A percentile compares a stretch with the other conserved stretches of the same genome.
phyloP scores from a whole-genome alignment of 2,329 filamentous ascomycete species.

The Apiospora aurea region DNA sequence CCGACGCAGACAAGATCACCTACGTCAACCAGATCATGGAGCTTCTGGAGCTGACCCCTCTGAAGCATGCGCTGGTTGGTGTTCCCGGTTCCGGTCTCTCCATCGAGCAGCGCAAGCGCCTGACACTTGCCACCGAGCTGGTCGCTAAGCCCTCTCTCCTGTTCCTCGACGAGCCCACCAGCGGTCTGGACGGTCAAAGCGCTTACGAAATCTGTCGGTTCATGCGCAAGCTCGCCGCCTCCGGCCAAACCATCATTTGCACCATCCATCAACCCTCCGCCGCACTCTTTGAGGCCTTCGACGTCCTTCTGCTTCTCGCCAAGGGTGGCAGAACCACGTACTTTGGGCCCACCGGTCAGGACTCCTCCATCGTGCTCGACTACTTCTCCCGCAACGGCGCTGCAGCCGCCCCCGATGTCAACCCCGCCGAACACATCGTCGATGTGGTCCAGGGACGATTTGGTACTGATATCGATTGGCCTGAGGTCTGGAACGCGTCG shows the following conservation, averaged over 20 bases:
- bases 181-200: constrained; percentile 71
- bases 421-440: constrained; percentile 58
- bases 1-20: constrained; percentile 66
- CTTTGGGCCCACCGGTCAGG: constrained; percentile 69
- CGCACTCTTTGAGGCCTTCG: constrained; percentile 74
- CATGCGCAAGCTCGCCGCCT: constrained; percentile 67
- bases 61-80: constrained; percentile 70
- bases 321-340: constrained; percentile 76
- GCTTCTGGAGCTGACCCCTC: constrained; percentile 67
- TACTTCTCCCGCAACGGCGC: constrained; percentile 74
- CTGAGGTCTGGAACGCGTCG: constrained; percentile 29
- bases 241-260: constrained; percentile 75
- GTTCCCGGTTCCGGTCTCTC: constrained; percentile 51
- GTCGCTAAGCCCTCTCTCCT: constrained; percentile 72
- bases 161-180: constrained; percentile 78
- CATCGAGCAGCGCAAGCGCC: constrained; percentile 64
- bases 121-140: constrained; percentile 75
- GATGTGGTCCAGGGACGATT: constrained; percentile 56
- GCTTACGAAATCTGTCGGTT: constrained; percentile 79
- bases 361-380: constrained; percentile 67
- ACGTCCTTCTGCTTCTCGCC: constrained; percentile 75
- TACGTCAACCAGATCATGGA: constrained; percentile 73
- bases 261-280: constrained; percentile 78
- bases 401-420: constrained; percentile 59
- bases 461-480: constrained; percentile 43